phyloP scores from a whole-genome alignment of 2,329 filamentous ascomycete genomes.

The Aspergillus aculeatinus region DNA sequence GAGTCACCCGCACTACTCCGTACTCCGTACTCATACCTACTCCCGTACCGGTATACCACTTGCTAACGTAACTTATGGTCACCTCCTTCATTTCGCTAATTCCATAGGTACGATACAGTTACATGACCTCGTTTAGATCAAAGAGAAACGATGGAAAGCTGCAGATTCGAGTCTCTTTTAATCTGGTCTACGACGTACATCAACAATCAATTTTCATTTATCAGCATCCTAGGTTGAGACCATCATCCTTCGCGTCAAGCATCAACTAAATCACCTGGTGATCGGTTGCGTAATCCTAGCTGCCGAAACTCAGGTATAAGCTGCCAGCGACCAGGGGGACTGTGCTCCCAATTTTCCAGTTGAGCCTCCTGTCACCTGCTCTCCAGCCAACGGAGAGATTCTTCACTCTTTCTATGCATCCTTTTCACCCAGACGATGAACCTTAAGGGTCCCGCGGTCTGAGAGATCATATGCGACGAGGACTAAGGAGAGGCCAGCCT shows the following conservation, averaged over 20 bases:
- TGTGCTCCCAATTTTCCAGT: neutral
- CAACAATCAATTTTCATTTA: neutral
- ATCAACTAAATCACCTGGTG: neutral
- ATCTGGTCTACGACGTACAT: too few species aligned
- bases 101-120: too few species aligned
- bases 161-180: too few species aligned
- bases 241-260: neutral
- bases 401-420: neutral
- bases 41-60: too few species aligned
- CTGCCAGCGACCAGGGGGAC: neutral
- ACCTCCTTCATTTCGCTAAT: neutral
- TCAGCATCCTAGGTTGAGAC: neutral
- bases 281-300: neutral
- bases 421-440: neutral
- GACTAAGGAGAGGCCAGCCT: neutral
- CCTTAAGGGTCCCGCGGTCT: neutral
- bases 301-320: neutral
- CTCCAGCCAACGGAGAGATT: neutral
- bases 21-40: too few species aligned
- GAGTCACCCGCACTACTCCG: neutral
- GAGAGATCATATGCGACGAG: neutral
- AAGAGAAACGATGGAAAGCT: too few species aligned
- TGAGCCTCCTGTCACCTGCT: neutral
- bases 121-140: too few species aligned
- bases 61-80: too few species aligned